phyloP scores from a whole-genome alignment of 257 asterid species.

The Lantana camara region DNA sequence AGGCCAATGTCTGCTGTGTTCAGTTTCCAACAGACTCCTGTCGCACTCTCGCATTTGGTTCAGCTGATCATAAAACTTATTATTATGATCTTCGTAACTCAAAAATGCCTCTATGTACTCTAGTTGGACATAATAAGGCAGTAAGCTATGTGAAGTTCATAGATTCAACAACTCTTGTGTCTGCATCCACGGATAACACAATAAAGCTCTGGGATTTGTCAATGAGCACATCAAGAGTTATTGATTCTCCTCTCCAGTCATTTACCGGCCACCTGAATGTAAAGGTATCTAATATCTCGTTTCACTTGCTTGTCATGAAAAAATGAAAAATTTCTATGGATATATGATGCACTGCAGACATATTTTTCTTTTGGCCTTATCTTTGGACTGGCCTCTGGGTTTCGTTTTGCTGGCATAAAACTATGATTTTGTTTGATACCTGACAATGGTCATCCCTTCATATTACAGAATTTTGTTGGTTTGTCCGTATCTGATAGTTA shows the following conservation, averaged over 20 bases:
- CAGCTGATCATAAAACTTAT: conserved; percentile 94
- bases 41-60: conserved; percentile 93
- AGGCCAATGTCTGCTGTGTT: conserved; percentile 98
- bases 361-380: too few species aligned
- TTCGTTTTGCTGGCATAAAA: too few species aligned
- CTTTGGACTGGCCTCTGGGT: too few species aligned
- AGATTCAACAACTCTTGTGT: conserved; percentile 85
- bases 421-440: too few species aligned
- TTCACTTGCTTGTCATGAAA: too few species aligned
- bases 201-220: conserved; percentile 98
- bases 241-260: conserved; percentile 88
- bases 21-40: conserved; percentile 86
- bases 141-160: conserved; percentile 95
- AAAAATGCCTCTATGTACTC: conserved; percentile 83
- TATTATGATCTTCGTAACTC: conserved; percentile 91
- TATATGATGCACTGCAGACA: too few species aligned
- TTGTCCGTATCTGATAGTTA: too few species aligned
- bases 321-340: too few species aligned
- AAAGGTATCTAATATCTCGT: conserved; percentile 55
- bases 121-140: conserved; percentile 89
- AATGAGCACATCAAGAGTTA: conserved; percentile 66
- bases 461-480: too few species aligned
- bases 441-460: too few species aligned
- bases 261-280: conserved; percentile 92
- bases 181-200: conserved; percentile 94